Conservation (phyloP, 2,329 filamentous ascomycete species). For the Cladosporium sp. region DNA sequence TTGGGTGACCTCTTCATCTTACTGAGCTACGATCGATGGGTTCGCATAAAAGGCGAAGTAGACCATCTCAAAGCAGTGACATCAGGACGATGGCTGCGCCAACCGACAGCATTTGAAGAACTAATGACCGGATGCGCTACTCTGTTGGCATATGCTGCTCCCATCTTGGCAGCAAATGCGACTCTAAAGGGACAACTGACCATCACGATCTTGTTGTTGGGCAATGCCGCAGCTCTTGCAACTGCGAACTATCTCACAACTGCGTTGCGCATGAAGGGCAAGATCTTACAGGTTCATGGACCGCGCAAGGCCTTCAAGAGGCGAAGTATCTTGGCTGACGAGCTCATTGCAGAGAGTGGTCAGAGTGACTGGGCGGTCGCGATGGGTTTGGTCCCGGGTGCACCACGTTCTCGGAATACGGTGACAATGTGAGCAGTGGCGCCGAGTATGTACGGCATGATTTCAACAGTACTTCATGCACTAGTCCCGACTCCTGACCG, state of each 20-base stretch:
- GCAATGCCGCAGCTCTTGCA: constrained; percentile 56
- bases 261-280: constrained; percentile 54
- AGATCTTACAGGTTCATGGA: constrained; percentile 35
- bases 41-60: constrained; percentile 55
- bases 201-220: constrained; percentile 53
- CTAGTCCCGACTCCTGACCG: background rate
- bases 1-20: constrained; percentile 54
- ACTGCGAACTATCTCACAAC: constrained; percentile 55
- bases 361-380: constrained; percentile 40
- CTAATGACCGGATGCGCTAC: constrained; percentile 54
- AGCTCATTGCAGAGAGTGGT: constrained; percentile 40
- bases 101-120: constrained; percentile 53
- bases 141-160: constrained; percentile 59
- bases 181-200: constrained; percentile 54
- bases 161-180: constrained; percentile 57
- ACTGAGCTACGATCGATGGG: constrained; percentile 52
- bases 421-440: background rate
- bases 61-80: constrained; percentile 62
- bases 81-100: constrained; percentile 56
- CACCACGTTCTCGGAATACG: background rate
- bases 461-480: background rate
- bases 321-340: constrained; percentile 40
- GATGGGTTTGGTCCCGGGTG: constrained; percentile 38
- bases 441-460: background rate
- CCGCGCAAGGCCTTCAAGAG: constrained; percentile 33